A percentile compares a stretch with the other conserved stretches of the same genome.
Conservation (phyloP, 2,329 filamentous ascomycete genomes). For the Emergomyces orientalis region DNA sequence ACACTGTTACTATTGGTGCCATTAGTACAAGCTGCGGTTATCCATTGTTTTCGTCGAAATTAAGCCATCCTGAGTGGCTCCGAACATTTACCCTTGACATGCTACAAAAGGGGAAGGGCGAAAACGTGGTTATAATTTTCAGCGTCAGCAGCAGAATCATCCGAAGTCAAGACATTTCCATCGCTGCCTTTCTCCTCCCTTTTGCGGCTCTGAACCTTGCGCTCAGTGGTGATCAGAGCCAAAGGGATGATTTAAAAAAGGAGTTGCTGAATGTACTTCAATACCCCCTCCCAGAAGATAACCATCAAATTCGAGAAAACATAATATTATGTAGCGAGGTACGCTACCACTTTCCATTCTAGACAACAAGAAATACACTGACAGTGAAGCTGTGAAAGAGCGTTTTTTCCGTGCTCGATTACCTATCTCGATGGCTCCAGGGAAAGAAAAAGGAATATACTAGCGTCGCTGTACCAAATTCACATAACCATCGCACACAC, state of each 20-base stretch:
- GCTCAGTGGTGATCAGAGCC: slow-evolving; percentile 57
- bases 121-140: slow-evolving; percentile 68
- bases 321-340: slow-evolving; percentile 82
- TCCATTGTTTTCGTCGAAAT: slow-evolving; percentile 63
- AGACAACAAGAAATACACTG: not conserved
- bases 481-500: slow-evolving; percentile 23
- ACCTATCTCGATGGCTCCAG: slow-evolving; percentile 82
- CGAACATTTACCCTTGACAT: slow-evolving; percentile 72
- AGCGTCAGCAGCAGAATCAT: slow-evolving; percentile 73
- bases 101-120: slow-evolving; percentile 64
- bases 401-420: slow-evolving; percentile 84
- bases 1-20: slow-evolving; percentile 58
- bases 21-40: slow-evolving; percentile 52
- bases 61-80: slow-evolving; percentile 72
- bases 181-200: slow-evolving; percentile 79
- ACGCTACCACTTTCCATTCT: slow-evolving; percentile 24
- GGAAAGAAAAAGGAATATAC: slow-evolving; percentile 53
- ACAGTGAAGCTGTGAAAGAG: slow-evolving; percentile 45
- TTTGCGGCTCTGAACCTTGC: slow-evolving; percentile 79
- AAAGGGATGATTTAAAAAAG: slow-evolving; percentile 55
- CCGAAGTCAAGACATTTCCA: slow-evolving; percentile 72
- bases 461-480: slow-evolving; percentile 21
- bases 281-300: slow-evolving; percentile 45
- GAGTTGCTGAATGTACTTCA: slow-evolving; percentile 71
- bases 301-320: slow-evolving; percentile 59